Evolutionary conservation across 495 filamentous ascomycete genomes (phyloP), one percentile per base, ranked within the genome.

Genomic region (Cryomyces minteri): DNA sequence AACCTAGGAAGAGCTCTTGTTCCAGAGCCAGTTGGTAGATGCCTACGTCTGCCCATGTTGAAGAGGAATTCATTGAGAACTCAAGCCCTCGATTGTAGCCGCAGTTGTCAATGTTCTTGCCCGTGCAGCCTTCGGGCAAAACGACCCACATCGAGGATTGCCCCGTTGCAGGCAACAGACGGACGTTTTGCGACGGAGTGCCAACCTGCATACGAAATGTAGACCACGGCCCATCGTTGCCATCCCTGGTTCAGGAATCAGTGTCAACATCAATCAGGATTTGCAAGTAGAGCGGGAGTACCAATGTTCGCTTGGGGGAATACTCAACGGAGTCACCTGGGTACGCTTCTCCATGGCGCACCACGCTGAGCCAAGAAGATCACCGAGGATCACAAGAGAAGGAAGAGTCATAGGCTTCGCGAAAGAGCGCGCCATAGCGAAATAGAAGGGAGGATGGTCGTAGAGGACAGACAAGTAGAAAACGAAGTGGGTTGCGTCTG

Each of bases 211-310:
- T 12, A 29, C 50, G 44, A 50, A 63, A 65, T 4, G 52, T 53
- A 40, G 51, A 56, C 65, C 65, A 67, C 12, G 47, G 41, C 11
- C 65, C 65, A 47, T 67, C 60, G 43, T 58, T 59, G 38, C 65
- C 65, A 44, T 67, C 62, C 50, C 62, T 62, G 3, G 3, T 9
- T 9, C 34, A 7, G 14, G 40, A 7, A 39, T 29, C 32, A 14
- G 44, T 18, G 1, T 11, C 34, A 14, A 38, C 3, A 5, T 11
- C 34, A 14, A 38, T 38, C 12, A 38, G 34, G 34, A 9, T 3
- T 38, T 38, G 34, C 34, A 10, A 38, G 9, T 38, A 38, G 18
- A 25, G 18, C 18, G 18, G 18, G 2, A 38, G 12, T 38, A 38
- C 34, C 34, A 38, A 14, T 38, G 12, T 38, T 38, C 9, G 9